Base-by-base conservation (phyloP, 2,329 filamentous ascomycete species). In the Claviceps sp. region DNA sequence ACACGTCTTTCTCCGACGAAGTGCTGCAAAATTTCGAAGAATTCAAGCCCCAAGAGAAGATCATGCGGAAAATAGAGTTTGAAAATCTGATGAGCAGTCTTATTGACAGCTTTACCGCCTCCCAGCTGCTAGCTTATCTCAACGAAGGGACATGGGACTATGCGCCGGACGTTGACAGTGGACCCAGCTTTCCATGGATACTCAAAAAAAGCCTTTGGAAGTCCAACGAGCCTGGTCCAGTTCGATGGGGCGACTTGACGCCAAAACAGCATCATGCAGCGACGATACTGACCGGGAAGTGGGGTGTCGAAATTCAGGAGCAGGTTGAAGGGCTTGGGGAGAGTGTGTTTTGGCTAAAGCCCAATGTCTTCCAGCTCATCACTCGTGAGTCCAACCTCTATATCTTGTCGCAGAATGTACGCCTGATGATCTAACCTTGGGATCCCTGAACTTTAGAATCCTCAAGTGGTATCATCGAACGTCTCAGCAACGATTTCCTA, bases 271-370 rank as follows among this genome's bases (percentile, higher is more conserved):
- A 56, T 29, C 58, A 72, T 11, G 71, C 65, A 0, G 54, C 72
- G 16, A 63, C 62, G 51, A 62, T 81, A 50, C 65, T 80, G 65
- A 67, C 68, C 13, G 62, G 69, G 23, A 71, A 68, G 53, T 81
- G 78, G 78, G 68, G 66, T 3, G 55, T 80, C n/a, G 66, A 71
- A 8, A 68, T 73, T 2, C 64, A 68, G 50, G 73, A 78, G 55
- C 59, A 74, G 16, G 58, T 70, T 14, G 66, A 70, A 20, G 65
- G 64, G 5, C 59, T 70, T 3, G 77, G 77, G 5, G 62, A 64
- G 36, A 59, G 68, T 1, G 62, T 61, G 2, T 53, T 79, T 6
- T 64, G 58, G 53, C 56, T 79, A 20, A 59, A 62, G 13, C 65
- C 66, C 13, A 50, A 62, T 1, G 66, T 72, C 49, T 76, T 77